phyloP scores from a whole-genome alignment of 345 rosid species.

The Balakata baccata region DNA sequence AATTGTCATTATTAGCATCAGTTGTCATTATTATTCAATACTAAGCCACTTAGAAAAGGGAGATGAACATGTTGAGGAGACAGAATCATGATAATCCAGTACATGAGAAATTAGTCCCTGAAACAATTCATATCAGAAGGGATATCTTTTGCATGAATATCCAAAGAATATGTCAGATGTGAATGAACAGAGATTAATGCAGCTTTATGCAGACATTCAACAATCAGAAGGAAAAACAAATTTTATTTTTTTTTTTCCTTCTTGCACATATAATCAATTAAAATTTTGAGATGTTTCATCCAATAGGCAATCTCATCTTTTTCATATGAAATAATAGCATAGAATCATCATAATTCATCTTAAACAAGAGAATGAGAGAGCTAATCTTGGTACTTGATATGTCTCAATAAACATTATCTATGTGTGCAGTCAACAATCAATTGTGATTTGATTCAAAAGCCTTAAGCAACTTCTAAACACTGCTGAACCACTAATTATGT shows the following conservation, averaged over 20 bases:
- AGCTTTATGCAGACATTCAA: not conserved
- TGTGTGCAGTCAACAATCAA: not conserved
- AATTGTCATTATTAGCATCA: not conserved
- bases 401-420: not conserved
- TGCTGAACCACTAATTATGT: slow-evolving; percentile 13
- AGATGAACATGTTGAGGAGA: not conserved
- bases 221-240: not conserved
- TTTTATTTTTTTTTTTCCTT: not conserved
- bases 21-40: not conserved
- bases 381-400: not conserved
- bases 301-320: not conserved
- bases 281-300: not conserved
- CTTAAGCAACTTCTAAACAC: not conserved
- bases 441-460: slow-evolving; percentile 2
- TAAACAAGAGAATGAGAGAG: not conserved
- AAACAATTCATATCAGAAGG: not conserved
- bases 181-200: not conserved
- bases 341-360: not conserved
- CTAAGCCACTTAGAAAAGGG: not conserved
- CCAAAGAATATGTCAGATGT: not conserved
- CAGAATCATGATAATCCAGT: not conserved
- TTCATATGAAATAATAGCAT: not conserved
- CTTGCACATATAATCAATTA: not conserved
- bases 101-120: no score
- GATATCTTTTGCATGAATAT: not conserved